Evolutionary conservation across 1,284 basidiomycete genomes (phyloP).

Genomic region (Fomitopsis betulina): DNA sequence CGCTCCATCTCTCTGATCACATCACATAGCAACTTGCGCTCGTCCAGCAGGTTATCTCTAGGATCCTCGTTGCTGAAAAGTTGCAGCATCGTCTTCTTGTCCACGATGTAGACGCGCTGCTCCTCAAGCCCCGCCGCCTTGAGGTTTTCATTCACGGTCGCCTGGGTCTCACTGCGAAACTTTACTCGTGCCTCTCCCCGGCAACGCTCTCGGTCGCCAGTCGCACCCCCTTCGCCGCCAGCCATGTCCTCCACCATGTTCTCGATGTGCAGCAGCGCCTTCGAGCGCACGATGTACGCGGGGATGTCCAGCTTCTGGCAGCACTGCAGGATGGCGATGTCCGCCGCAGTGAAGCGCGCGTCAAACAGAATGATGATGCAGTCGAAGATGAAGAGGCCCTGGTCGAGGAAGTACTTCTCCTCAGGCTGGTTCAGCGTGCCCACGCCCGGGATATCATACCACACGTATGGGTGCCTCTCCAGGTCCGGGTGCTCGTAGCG

Average conservation of each 20-base stretch:
- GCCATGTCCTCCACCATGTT: not conserved
- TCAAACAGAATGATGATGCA: conserved; percentile 3
- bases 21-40: not conserved
- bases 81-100: not conserved
- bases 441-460: conserved; percentile 7
- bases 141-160: not conserved
- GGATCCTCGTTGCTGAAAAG: not conserved
- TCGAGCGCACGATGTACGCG: conserved; percentile 7
- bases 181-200: not conserved
- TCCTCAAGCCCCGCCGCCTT: not conserved
- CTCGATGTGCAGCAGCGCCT: conserved; percentile 3
- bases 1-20: not conserved
- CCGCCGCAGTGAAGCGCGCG: conserved; percentile 3
- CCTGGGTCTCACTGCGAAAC: not conserved
- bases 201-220: not conserved
- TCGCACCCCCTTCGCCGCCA: not conserved
- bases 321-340: conserved; percentile 5
- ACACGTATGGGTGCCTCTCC: not conserved
- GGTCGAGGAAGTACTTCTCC: conserved; percentile 1
- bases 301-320: not conserved
- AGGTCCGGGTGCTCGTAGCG: not conserved
- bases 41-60: not conserved
- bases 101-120: conserved; percentile 3
- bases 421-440: not conserved
- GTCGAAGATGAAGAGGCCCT: conserved; percentile 5